phyloP scores from a whole-genome alignment of 257 asterid species.

The Verbena officinalis region DNA sequence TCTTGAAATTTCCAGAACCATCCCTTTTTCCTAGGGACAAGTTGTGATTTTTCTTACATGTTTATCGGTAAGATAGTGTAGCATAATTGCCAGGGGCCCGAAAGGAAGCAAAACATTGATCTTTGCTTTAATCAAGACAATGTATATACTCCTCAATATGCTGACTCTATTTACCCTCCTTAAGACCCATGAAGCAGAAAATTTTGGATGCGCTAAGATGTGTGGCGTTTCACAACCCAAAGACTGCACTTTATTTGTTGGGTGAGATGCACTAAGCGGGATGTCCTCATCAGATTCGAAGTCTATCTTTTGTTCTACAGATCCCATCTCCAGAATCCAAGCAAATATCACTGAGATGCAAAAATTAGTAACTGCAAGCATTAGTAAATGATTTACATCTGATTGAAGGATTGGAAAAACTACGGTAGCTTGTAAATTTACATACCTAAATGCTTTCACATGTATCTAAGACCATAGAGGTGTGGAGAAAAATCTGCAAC shows the following conservation, averaged over 20 bases:
- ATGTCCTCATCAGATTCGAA: slow-evolving; percentile 79
- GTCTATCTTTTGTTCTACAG: slow-evolving; percentile 56
- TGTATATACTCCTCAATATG: slow-evolving; percentile 64
- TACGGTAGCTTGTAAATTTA: neutral
- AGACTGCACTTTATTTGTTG: slow-evolving; percentile 46
- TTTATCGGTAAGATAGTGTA: slow-evolving; percentile 67
- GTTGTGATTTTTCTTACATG: slow-evolving; percentile 56
- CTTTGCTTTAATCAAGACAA: slow-evolving; percentile 75
- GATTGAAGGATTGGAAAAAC: neutral
- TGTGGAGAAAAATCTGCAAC: neutral
- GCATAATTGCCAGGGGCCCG: slow-evolving; percentile 78
- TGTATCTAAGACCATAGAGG: slow-evolving; percentile 18
- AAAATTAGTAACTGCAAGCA: slow-evolving; percentile 25
- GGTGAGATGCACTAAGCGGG: slow-evolving; percentile 53
- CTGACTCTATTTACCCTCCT: slow-evolving; percentile 50
- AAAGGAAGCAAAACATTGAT: slow-evolving; percentile 86
- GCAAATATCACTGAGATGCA: slow-evolving; percentile 5
- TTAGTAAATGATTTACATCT: neutral
- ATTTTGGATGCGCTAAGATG: slow-evolving; percentile 37
- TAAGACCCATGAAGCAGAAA: slow-evolving; percentile 46
- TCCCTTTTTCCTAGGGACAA: slow-evolving; percentile 1
- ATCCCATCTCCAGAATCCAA: slow-evolving; percentile 46
- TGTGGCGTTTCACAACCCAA: slow-evolving; percentile 58
- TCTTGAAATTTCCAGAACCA: neutral
- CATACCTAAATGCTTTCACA: neutral